These are phyloP conservation scores for Neoarthrinium moseri DNA, from an alignment of 2,329 filamentous ascomycete genomes.

Conservation along the genomic window DNA sequence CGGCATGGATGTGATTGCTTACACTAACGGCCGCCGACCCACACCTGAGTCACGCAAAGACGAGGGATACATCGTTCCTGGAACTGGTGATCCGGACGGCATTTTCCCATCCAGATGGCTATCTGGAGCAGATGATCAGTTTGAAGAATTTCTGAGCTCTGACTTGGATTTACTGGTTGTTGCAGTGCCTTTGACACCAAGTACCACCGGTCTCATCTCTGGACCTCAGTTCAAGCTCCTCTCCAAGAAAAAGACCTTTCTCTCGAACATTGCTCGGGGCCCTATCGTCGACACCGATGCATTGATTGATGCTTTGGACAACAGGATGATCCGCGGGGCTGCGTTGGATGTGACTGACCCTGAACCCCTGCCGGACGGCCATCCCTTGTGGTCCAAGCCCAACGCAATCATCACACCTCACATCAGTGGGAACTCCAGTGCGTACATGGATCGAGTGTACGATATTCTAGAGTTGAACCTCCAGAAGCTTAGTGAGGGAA, in stretches of 20 bases:
- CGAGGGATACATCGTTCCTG: conserved; percentile 61
- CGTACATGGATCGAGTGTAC: conserved; percentile 23
- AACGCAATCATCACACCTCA: conserved; percentile 55
- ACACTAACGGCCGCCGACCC: conserved; percentile 60
- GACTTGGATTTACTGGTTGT: conserved; percentile 42
- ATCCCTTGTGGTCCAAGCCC: conserved; percentile 61
- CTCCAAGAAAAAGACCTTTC: conserved; percentile 41
- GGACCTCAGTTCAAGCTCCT: conserved; percentile 36
- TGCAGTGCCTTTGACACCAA: conserved; percentile 37
- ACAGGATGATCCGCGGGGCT: conserved; percentile 46
- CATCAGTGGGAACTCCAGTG: conserved; percentile 26
- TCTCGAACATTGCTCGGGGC: conserved; percentile 66
- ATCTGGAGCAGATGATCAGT: conserved; percentile 29
- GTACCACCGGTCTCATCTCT: conserved; percentile 40
- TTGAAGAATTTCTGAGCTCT: conserved; percentile 38
- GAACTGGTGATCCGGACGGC: conserved; percentile 50
- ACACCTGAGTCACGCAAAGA: conserved; percentile 61
- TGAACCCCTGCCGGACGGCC: conserved; percentile 61
- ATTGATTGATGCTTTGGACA: conserved; percentile 52
- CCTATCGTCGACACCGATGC: conserved; percentile 37
- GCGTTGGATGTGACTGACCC: conserved; percentile 71
- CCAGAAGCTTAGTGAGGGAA: conserved; percentile 22
- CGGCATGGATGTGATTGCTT: conserved; percentile 67
- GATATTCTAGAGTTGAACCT: conserved; percentile 27
- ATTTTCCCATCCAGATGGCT: conserved; percentile 40